A percentile compares a stretch with the other conserved stretches of the same genome.
phyloP scores from a whole-genome alignment of 176 grass and related monocot genomes.

The Raddia guianensis region DNA sequence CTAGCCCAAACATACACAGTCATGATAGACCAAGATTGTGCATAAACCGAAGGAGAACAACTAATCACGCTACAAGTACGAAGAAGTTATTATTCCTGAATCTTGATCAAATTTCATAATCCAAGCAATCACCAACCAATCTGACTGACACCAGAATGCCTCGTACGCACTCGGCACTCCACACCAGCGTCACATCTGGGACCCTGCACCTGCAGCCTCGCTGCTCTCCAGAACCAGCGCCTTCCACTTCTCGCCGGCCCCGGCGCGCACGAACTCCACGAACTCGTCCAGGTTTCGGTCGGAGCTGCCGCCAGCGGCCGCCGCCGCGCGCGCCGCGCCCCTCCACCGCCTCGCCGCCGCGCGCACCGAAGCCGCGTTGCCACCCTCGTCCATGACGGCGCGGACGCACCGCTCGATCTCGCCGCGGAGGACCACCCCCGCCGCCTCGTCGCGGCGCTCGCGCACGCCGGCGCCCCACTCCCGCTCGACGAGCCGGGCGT shows the following conservation, averaged over 20 bases:
- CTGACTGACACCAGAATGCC: not conserved
- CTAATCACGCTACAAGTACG: not conserved
- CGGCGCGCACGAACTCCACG: conserved; percentile 27
- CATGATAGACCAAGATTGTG: not conserved
- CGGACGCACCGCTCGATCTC: conserved; percentile 43
- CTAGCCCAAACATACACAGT: not conserved
- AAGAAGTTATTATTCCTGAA: not conserved
- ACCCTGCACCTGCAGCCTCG: not conserved
- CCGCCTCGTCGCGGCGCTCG: not conserved
- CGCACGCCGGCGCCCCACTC: conserved; percentile 45
- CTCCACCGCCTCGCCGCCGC: not conserved
- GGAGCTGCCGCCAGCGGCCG: not conserved
- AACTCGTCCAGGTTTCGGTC: conserved; percentile 36
- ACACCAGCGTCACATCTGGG: not conserved
- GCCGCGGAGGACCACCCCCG: not conserved
- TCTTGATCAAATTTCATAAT: not conserved
- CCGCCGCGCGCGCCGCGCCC: conserved; percentile 7
- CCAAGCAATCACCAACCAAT: not conserved
- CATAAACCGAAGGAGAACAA: not conserved
- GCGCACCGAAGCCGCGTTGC: not conserved
- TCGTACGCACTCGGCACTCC: too few relatives aligned
- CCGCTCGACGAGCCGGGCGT: conserved; percentile 46
- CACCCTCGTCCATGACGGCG: conserved; percentile 12
- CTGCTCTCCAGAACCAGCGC: conserved; percentile 8
- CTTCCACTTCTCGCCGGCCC: not conserved